Percentiles rank a stretch among this genome's conserved stretches.
These are phyloP conservation scores for Rhodamnia argentea DNA, from an alignment of 345 rosid species.

Conservation along the genomic window DNA sequence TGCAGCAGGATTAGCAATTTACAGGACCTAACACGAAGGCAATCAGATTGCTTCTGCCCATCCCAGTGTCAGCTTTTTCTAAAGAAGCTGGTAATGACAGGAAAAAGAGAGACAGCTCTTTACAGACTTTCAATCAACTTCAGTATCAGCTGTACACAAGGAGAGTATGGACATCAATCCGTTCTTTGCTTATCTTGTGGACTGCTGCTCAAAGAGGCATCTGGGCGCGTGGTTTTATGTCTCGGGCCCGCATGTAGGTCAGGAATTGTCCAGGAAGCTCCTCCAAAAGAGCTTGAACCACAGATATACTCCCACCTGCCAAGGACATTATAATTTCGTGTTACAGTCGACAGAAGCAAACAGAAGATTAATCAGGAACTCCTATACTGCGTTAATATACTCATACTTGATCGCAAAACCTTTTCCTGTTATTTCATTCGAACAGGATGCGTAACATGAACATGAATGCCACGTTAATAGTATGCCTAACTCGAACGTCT, in stretches of 20 bases:
- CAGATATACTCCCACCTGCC: constrained; percentile 56
- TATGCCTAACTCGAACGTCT: not conserved
- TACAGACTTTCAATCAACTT: not conserved
- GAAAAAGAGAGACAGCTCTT: not conserved
- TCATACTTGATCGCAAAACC: not conserved
- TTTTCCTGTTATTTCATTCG: not conserved
- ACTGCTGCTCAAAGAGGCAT: not conserved
- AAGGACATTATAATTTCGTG: not conserved
- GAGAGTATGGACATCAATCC: not conserved
- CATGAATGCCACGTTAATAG: not conserved
- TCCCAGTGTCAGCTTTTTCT: fast-evolving
- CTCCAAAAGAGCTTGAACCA: constrained; percentile 71
- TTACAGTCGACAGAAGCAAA: not conserved
- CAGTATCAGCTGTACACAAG: not conserved
- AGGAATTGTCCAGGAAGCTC: constrained; percentile 86
- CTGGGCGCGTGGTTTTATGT: constrained; percentile 31
- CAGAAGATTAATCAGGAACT: not conserved
- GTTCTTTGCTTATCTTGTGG: constrained; percentile 1
- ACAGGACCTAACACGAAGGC: not conserved
- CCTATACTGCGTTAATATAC: not conserved
- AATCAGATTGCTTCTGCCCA: not conserved
- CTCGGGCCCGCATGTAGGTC: constrained; percentile 45
- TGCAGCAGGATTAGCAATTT: not conserved
- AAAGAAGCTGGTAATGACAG: not conserved
- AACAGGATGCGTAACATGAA: not conserved